Conservation (phyloP, 2,329 filamentous ascomycete genomes). For the Phyllosticta citriasiana region DNA sequence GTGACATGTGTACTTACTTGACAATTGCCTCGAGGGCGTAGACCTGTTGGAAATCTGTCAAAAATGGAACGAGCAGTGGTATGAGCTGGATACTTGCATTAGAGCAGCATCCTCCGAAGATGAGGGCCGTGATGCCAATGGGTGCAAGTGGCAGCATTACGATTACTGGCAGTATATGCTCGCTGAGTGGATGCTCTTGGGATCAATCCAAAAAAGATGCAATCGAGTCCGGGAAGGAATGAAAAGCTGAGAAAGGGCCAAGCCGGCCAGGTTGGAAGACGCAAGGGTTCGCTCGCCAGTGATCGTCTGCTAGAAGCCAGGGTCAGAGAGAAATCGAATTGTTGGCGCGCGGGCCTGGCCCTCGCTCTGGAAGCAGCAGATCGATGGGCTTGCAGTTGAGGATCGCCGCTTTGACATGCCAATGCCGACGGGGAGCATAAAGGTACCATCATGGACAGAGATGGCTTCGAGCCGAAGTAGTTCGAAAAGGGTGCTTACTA, state of each 20-base stretch:
- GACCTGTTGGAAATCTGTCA: conserved; percentile 45
- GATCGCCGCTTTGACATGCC: not conserved
- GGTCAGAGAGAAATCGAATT: not conserved
- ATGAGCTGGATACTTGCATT: conserved; percentile 53
- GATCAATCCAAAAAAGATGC: not conserved
- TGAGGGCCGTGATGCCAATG: conserved; percentile 61
- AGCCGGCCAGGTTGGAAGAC: not conserved
- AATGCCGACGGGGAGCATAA: not conserved
- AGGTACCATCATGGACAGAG: not conserved
- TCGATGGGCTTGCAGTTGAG: not conserved
- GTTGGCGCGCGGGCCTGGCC: not conserved
- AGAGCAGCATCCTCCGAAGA: conserved; percentile 91
- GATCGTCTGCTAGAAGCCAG: not conserved
- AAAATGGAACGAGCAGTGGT: conserved; percentile 13
- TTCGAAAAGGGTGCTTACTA: not conserved
- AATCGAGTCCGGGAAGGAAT: not conserved
- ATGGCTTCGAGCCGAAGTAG: not conserved
- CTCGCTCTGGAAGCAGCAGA: not conserved
- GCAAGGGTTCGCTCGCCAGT: not conserved
- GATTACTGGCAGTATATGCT: not conserved
- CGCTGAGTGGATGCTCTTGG: not conserved
- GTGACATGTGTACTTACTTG: conserved; percentile 51
- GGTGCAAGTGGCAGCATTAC: conserved; percentile 21
- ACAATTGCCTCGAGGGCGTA: conserved; percentile 93
- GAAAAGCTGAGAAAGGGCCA: not conserved